These are phyloP conservation scores for Mentha longifolia DNA, from an alignment of 257 asterid genomes.

Conservation along the genomic window DNA sequence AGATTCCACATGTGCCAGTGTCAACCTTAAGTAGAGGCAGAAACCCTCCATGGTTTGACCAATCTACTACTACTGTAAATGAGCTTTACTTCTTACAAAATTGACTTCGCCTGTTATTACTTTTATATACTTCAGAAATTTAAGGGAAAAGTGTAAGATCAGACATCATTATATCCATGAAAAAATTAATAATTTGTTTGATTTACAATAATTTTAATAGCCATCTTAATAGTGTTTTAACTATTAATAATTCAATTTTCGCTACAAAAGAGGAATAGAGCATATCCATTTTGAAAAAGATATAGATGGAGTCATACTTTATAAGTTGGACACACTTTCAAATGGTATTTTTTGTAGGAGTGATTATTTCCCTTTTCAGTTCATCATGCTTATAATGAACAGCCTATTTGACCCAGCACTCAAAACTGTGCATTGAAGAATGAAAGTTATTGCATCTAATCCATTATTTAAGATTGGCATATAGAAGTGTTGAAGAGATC, in stretches of 20 bases:
- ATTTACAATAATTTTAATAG: background rate
- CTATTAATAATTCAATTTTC: background rate
- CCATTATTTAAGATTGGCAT: background rate
- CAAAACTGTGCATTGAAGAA: background rate
- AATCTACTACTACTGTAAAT: background rate
- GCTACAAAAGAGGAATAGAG: background rate
- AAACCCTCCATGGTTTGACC: background rate
- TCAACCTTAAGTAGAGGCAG: background rate
- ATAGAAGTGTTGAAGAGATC: background rate
- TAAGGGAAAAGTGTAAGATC: background rate
- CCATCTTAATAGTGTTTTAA: background rate
- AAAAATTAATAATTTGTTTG: background rate
- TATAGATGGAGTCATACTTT: background rate
- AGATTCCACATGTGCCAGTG: background rate
- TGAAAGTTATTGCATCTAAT: background rate
- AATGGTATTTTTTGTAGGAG: background rate
- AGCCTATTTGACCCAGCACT: background rate
- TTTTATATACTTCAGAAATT: background rate
- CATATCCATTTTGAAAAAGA: background rate
- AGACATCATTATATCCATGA: background rate
- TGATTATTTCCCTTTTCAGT: background rate
- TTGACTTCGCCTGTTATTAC: background rate
- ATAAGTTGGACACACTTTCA: background rate
- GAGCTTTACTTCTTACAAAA: background rate
- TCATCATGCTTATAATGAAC: background rate